These are phyloP conservation scores for Pisolithus tinctorius DNA, from an alignment of 768 basidiomycete species.

Conservation along the genomic window DNA sequence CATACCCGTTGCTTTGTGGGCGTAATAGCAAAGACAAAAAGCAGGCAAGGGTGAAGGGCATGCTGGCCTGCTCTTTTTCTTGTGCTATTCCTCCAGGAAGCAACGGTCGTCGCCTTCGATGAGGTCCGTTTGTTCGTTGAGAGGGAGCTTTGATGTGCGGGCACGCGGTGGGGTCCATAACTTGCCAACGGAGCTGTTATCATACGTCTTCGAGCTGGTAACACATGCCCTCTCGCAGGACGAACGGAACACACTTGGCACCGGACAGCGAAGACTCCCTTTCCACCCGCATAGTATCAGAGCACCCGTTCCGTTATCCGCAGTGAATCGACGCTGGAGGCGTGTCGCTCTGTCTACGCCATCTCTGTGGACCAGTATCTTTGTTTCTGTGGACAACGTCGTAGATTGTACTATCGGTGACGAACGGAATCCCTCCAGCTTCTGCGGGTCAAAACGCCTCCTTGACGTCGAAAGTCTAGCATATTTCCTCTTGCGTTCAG, in stretches of 20 bases:
- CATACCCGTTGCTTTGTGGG: neutral
- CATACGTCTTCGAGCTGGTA: slow-evolving; percentile 49
- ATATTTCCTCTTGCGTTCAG: slow-evolving; percentile 41
- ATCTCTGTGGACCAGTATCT: slow-evolving; percentile 50
- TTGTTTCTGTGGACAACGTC: slow-evolving; percentile 31
- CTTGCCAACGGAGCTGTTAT: slow-evolving; percentile 52
- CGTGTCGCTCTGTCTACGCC: slow-evolving; percentile 41
- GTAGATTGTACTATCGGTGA: neutral
- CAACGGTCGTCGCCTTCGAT: neutral
- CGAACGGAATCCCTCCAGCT: neutral
- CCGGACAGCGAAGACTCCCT: slow-evolving; percentile 10
- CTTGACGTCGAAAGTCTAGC: slow-evolving; percentile 34
- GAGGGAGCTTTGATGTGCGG: neutral
- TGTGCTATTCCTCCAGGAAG: neutral
- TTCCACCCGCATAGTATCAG: slow-evolving; percentile 37
- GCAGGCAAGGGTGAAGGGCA: neutral
- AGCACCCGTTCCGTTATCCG: slow-evolving; percentile 39
- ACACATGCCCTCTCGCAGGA: slow-evolving; percentile 26
- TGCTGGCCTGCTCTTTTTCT: neutral
- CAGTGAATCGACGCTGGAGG: slow-evolving; percentile 50
- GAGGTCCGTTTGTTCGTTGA: neutral
- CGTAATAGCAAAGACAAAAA: neutral
- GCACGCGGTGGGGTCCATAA: slow-evolving; percentile 30
- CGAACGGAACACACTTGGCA: slow-evolving; percentile 17
- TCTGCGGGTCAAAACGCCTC: neutral